Percentiles rank a stretch among this genome's conserved stretches.
phyloP scores from a whole-genome alignment of 2,329 filamentous ascomycete genomes.

The Myriosclerotinia curreyana region DNA sequence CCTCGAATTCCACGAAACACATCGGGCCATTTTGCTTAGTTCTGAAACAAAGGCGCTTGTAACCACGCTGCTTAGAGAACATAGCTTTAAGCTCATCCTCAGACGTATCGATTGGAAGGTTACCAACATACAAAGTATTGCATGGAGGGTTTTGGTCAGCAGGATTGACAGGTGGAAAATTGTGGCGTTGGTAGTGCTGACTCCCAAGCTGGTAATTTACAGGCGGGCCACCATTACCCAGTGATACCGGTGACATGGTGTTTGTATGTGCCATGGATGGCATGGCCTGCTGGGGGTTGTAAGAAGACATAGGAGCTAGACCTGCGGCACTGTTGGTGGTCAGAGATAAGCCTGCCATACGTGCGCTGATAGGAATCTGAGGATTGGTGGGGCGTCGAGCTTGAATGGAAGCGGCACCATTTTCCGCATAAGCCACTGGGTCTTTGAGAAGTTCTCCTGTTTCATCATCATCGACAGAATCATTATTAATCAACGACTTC shows the following conservation, averaged over 20 bases:
- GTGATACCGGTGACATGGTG: slow-evolving; percentile 55
- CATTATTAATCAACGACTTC: slow-evolving; percentile 70
- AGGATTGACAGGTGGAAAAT: slow-evolving; percentile 84
- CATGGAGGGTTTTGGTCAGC: slow-evolving; percentile 96
- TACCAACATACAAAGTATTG: slow-evolving; percentile 98
- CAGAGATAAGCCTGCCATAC: slow-evolving; percentile 68
- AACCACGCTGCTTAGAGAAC: slow-evolving; percentile 90
- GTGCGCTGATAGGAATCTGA: slow-evolving; percentile 61
- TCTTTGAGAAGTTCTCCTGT: slow-evolving; percentile 70
- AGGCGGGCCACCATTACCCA: slow-evolving; percentile 45
- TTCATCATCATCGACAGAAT: slow-evolving; percentile 66
- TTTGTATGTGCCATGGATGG: slow-evolving; percentile 40
- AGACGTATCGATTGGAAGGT: slow-evolving; percentile 85
- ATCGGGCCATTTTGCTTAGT: slow-evolving; percentile 95
- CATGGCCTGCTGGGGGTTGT: slow-evolving; percentile 28
- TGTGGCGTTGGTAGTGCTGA: slow-evolving; percentile 58
- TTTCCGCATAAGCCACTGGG: slow-evolving; percentile 70
- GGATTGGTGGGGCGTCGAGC: slow-evolving; percentile 69
- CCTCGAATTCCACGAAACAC: slow-evolving; percentile 99
- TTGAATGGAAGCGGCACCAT: slow-evolving; percentile 51
- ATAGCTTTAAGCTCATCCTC: slow-evolving; percentile 94
- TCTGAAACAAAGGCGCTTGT: slow-evolving; percentile 91
- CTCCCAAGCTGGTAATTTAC: slow-evolving; percentile 55
- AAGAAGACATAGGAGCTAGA: slow-evolving; percentile 31
- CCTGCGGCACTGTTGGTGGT: slow-evolving; percentile 58